Evolutionary conservation across 306 rosid species (phyloP).

Genomic region (Lotus japonicus): DNA sequence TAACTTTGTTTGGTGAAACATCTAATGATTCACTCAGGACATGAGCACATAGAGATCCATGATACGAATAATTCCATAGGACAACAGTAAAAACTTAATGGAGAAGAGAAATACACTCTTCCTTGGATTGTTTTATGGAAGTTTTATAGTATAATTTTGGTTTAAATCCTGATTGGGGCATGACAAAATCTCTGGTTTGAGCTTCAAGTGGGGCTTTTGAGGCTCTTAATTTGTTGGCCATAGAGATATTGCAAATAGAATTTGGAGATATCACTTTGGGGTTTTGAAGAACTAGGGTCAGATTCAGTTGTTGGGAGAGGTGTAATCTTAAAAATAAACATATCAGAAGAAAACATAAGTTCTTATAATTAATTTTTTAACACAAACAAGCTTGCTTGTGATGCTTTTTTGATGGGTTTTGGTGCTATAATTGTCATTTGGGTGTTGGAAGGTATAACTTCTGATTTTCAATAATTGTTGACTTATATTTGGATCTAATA

Average conservation of each 20-base stretch:
- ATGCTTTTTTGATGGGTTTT: not conserved
- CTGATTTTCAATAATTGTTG: not conserved
- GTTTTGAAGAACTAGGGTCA: not conserved
- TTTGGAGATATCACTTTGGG: not conserved
- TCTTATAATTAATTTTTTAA: not conserved
- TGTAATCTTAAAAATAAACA: not conserved
- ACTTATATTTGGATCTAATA: not conserved
- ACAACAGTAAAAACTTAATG: not conserved
- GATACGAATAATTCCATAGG: not conserved
- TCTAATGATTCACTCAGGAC: not conserved
- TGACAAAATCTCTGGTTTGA: not conserved
- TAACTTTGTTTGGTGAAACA: not conserved
- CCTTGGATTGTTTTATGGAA: not conserved
- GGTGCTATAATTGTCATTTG: not conserved
- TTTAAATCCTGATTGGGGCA: not conserved
- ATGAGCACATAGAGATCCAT: not conserved
- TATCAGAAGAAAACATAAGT: not conserved
- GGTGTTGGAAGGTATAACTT: not conserved
- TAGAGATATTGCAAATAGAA: conserved; percentile 4
- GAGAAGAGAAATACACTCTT: not conserved
- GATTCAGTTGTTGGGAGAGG: not conserved
- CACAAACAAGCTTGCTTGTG: not conserved
- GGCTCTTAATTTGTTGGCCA: conserved; percentile 1
- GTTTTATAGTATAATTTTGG: not conserved
- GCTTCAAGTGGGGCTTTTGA: not conserved